phyloP scores from a whole-genome alignment of 768 basidiomycete genomes.

The Kwoniella dendrophila region DNA sequence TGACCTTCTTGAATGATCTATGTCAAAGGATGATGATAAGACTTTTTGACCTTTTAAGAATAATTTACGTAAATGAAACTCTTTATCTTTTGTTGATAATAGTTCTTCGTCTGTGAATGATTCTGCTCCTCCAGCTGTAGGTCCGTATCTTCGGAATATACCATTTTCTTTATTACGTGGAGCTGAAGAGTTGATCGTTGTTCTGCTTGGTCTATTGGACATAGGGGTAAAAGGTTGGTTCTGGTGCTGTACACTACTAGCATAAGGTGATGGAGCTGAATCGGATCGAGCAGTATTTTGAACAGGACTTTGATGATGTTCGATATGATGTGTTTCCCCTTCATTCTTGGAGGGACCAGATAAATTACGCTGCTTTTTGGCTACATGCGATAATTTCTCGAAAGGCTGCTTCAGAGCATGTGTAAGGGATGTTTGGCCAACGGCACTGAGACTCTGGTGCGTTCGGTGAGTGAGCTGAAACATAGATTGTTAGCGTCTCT shows the following conservation, averaged over 20 bases:
- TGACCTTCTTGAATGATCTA: not conserved
- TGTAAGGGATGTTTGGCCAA: constrained; percentile 21
- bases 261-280: not conserved
- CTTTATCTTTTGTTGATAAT: constrained; percentile 3
- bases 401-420: constrained; percentile 36
- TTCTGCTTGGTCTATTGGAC: constrained; percentile 10
- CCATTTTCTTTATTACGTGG: constrained; percentile 9
- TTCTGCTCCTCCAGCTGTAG: constrained; percentile 1
- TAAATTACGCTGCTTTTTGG: constrained; percentile 24
- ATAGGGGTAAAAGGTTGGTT: no score
- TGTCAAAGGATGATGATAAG: no score
- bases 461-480: constrained; percentile 27
- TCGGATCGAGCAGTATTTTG: not conserved
- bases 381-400: constrained; percentile 34
- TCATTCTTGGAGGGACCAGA: constrained; percentile 2
- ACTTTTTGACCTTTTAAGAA: constrained; percentile 39
- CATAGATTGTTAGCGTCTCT: not conserved
- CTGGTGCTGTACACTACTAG: not conserved
- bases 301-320: not conserved
- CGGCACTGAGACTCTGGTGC: constrained; percentile 32
- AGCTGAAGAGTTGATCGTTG: constrained; percentile 4
- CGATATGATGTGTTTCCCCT: constrained; percentile 7
- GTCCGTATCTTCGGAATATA: constrained; percentile 20
- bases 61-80: constrained; percentile 32
- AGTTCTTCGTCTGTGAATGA: constrained; percentile 36